A percentile compares a stretch with the other conserved stretches of the same genome.
phyloP scores from a whole-genome alignment of 768 basidiomycete genomes.

The Hypsizygus marmoreus region DNA sequence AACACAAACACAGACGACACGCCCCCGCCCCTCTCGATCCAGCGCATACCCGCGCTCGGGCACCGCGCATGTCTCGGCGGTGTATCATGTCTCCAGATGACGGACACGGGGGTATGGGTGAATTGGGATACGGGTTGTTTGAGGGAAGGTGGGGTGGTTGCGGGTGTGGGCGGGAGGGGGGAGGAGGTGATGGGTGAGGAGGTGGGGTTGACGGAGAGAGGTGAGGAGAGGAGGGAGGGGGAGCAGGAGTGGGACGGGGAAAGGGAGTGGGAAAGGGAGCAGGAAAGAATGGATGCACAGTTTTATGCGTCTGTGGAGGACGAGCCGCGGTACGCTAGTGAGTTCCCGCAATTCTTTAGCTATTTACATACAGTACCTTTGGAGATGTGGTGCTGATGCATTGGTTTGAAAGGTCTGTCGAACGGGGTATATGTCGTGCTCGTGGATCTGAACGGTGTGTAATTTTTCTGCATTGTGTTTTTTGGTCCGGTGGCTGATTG shows the following conservation, averaged over 20 bases:
- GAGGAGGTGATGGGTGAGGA: too few relatives aligned
- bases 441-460: conserved; percentile 11
- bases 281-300: not conserved
- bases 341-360: not conserved
- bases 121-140: conserved; percentile 38
- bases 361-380: too few relatives aligned
- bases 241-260: too few relatives aligned
- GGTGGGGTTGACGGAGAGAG: too few relatives aligned
- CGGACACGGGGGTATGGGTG: conserved; percentile 51
- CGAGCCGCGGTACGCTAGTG: conserved; percentile 12
- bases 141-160: too few relatives aligned
- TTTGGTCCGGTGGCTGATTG: too few relatives aligned
- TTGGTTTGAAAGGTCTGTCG: not conserved
- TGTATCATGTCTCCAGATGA: conserved; percentile 58
- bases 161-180: too few relatives aligned
- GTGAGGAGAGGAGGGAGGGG: too few relatives aligned
- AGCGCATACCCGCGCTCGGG: conserved; percentile 32
- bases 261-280: too few relatives aligned
- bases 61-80: conserved; percentile 26
- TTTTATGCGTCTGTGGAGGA: conserved; percentile 15
- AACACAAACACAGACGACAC: not conserved
- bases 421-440: conserved; percentile 8
- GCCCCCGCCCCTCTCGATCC: conserved; percentile 22
- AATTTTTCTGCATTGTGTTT: not conserved
- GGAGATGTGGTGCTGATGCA: too few relatives aligned